Evolutionary conservation across 805 yeast species (phyloP).

Genomic region (Cyberlindnera xylosilytica): DNA sequence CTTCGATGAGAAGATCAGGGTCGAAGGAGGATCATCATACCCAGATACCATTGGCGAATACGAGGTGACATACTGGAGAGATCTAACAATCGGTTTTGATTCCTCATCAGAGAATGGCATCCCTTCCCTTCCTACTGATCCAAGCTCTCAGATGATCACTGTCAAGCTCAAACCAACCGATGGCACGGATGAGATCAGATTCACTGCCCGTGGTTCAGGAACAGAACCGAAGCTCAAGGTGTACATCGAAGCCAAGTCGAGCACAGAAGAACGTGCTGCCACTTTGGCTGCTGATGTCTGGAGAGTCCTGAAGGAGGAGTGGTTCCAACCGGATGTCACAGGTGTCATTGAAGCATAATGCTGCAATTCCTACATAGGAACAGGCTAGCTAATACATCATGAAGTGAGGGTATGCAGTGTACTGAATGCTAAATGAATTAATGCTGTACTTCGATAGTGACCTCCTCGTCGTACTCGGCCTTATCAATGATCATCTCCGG

Average conservation of each 20-base stretch:
- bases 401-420: no score
- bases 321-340: slow-evolving; percentile 65
- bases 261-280: slow-evolving; percentile 43
- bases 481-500: no score
- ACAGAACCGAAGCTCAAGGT: slow-evolving; percentile 94
- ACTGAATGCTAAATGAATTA: no score
- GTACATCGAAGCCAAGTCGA: slow-evolving; percentile 75
- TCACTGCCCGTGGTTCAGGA: slow-evolving; percentile 92
- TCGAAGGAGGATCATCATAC: slow-evolving; percentile 11
- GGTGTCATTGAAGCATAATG: slow-evolving; percentile 32
- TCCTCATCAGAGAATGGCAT: slow-evolving; percentile 53
- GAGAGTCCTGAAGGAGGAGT: slow-evolving; percentile 50
- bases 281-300: slow-evolving; percentile 62
- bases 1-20: slow-evolving; percentile 50
- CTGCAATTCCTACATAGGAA: background rate
- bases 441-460: no score
- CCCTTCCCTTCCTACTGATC: slow-evolving; percentile 71
- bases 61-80: slow-evolving; percentile 68
- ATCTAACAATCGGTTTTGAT: slow-evolving; percentile 79
- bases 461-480: no score
- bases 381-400: no score
- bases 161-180: slow-evolving; percentile 37
- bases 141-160: slow-evolving; percentile 84
- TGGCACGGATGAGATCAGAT: slow-evolving; percentile 46
- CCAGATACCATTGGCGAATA: slow-evolving; percentile 59